Evolutionary conservation across 2,329 filamentous ascomycete species (phyloP), one percentile per base, ranked within the genome.

Genomic region (Calonectria pseudoturangicola): DNA sequence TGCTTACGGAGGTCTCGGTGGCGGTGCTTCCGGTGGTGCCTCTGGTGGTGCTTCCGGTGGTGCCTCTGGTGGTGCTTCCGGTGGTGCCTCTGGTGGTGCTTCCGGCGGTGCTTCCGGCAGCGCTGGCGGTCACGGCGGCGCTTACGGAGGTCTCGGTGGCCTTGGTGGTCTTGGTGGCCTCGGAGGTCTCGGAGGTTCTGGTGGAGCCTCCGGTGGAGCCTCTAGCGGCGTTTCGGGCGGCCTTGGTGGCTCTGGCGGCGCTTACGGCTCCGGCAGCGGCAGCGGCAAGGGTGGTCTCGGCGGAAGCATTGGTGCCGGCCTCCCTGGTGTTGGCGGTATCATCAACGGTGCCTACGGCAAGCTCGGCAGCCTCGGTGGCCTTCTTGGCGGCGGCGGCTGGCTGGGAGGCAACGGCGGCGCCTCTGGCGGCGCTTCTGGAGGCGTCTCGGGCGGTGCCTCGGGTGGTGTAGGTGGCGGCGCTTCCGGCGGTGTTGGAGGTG

Each of bases 371-470:
- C 54, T 60, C 4, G 54, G 54, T 3, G 33, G 33, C 6, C 33
- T 60, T 60, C 36, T 60, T 13, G 54, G 54, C 21, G 54, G 54
- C 2, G 54, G 54, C 2, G 54, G 54, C 33, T 60, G 54, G 54
- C 54, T 60, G n/a, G 54, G 54, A 16, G 54, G 54, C 33, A 12
- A 25, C 33, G 36, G 33, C 30, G 30, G 51, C 5, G 51, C 18
- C 18, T 33, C 8, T 28, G 50, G 50, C 3, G 54, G 54, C 15
- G 33, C 33, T 39, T 21, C 30, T 58, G 51, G 30, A 13, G 51
- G 51, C 33, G 30, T n/a, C 16, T 12, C 18, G n/a, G 54, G 54
- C 5, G 54, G 54, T 58, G 51, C n/a, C n/a, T 58, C 7, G 51
- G 51, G 48, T 28, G 48, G 48, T 21, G 6, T 28, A 8, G 25